A percentile compares a stretch with the other conserved stretches of the same genome.
These are phyloP conservation scores for Jamesozyma jinghongensis DNA, from an alignment of 805 yeast species.

Conservation along the genomic window DNA sequence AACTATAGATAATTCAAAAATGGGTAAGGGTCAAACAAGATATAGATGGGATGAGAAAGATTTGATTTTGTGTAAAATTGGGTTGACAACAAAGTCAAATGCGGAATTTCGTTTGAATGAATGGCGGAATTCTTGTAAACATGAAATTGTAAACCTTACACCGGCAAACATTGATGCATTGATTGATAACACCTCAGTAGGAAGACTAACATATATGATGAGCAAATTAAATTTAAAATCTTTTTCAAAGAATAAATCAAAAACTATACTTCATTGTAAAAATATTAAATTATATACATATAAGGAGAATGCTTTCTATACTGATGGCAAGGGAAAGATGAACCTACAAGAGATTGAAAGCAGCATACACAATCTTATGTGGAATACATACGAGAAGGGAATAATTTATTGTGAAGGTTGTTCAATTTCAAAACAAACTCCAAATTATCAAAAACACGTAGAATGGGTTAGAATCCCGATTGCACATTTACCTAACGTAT, in stretches of 20 bases:
- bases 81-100: slow-evolving; percentile 23
- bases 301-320: slow-evolving; percentile 20
- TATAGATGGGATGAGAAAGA: slow-evolving; percentile 14
- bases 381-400: slow-evolving; percentile 27
- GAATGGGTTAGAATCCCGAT: slow-evolving; percentile 26
- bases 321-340: slow-evolving; percentile 10
- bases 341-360: slow-evolving; percentile 16
- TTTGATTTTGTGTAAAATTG: slow-evolving; percentile 24
- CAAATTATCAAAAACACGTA: slow-evolving; percentile 15
- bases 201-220: slow-evolving; percentile 7
- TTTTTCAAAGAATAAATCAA: neutral
- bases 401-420: slow-evolving; percentile 25
- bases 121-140: slow-evolving; percentile 24
- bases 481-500: slow-evolving; percentile 13
- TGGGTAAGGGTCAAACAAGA: slow-evolving; percentile 1
- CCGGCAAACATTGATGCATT: slow-evolving; percentile 14
- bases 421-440: slow-evolving; percentile 5
- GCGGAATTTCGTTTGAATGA: slow-evolving; percentile 22
- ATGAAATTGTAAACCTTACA: slow-evolving; percentile 20
- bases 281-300: slow-evolving; percentile 10
- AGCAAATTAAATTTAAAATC: slow-evolving; percentile 8
- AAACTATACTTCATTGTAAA: neutral
- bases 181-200: neutral
- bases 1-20: slow-evolving; percentile 16
- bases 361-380: slow-evolving; percentile 18